Evolutionary conservation across 345 rosid species (phyloP).

Genomic region (Orychophragmus violaceus): DNA sequence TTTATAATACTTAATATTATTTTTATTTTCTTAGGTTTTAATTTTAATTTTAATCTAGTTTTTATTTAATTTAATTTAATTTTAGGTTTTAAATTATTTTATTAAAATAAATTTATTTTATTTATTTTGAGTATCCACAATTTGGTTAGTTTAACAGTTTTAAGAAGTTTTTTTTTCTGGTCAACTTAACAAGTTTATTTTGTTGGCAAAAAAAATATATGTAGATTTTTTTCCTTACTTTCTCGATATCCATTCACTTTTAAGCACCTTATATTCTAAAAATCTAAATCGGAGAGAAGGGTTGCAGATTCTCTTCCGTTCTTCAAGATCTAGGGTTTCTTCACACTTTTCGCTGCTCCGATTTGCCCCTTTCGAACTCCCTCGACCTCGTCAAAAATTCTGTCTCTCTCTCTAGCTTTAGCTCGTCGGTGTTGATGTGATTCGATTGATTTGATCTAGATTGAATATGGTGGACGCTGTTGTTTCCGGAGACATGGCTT

Average conservation of each 20-base stretch:
- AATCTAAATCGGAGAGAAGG: neutral
- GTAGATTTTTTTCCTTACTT: constrained; percentile 1
- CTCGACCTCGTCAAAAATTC: neutral
- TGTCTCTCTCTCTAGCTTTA: constrained; percentile 1
- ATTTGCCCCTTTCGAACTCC: constrained; percentile 7
- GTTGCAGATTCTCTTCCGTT: neutral
- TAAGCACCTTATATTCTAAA: too few species aligned
- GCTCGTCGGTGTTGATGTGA: constrained; percentile 23
- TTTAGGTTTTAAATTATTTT: too few species aligned
- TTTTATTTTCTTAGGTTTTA: too few species aligned
- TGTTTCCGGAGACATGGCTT: constrained; percentile 47
- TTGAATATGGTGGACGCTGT: constrained; percentile 37
- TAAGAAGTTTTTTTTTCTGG: too few species aligned
- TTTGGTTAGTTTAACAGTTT: too few species aligned
- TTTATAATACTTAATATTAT: too few species aligned
- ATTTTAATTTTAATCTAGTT: too few species aligned
- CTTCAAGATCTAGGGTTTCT: constrained; percentile 44
- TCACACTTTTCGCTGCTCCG: constrained; percentile 8
- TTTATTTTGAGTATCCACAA: too few species aligned
- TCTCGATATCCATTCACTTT: constrained; percentile 10
- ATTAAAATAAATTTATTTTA: too few species aligned
- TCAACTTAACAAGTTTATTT: too few species aligned
- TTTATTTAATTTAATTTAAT: too few species aligned
- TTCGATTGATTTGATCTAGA: constrained; percentile 24
- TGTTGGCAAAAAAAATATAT: too few species aligned